Evolutionary conservation across 1,284 basidiomycete genomes (phyloP).

Genomic region (Boletus sp.): DNA sequence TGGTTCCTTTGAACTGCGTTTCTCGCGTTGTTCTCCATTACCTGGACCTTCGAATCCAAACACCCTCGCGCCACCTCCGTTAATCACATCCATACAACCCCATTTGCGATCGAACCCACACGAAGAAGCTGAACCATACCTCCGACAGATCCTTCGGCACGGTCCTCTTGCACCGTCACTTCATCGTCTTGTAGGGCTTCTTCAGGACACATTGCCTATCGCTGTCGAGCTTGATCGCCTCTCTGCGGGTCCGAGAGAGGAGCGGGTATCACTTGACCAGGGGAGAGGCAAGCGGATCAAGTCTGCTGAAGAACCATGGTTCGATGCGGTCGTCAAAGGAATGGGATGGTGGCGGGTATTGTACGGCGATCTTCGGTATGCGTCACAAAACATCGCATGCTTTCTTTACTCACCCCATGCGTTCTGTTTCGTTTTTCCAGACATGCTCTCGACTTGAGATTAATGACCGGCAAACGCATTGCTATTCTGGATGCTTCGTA

Average conservation of each 20-base stretch:
- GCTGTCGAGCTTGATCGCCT: conserved; percentile 67
- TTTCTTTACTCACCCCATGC: not conserved
- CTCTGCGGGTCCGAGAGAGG: conserved; percentile 26
- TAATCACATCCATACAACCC: conserved; percentile 10
- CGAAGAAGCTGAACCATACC: conserved; percentile 66
- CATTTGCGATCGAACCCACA: conserved; percentile 55
- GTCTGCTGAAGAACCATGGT: conserved; percentile 29
- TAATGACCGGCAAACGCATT: conserved; percentile 62
- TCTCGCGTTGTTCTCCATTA: conserved; percentile 48
- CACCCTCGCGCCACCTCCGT: conserved; percentile 28
- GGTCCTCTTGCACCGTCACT: conserved; percentile 60
- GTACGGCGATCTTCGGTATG: conserved; percentile 58
- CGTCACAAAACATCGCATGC: not conserved
- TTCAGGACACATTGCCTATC: conserved; percentile 72
- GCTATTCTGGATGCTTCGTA: conserved; percentile 66
- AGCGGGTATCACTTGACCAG: conserved; percentile 20
- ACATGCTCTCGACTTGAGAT: conserved; percentile 74
- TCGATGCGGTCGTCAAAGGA: conserved; percentile 71
- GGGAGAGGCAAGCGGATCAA: conserved; percentile 16
- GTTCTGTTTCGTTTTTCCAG: conserved; percentile 31
- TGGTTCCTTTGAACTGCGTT: conserved; percentile 68
- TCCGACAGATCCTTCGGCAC: conserved; percentile 60
- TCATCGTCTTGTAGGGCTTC: conserved; percentile 57
- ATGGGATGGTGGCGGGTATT: conserved; percentile 77
- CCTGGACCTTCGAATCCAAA: conserved; percentile 26